Percentiles rank a stretch among this genome's conserved stretches.
These are phyloP conservation scores for Saccharomycopsis microspora DNA, from an alignment of 805 yeast species.

Conservation along the genomic window DNA sequence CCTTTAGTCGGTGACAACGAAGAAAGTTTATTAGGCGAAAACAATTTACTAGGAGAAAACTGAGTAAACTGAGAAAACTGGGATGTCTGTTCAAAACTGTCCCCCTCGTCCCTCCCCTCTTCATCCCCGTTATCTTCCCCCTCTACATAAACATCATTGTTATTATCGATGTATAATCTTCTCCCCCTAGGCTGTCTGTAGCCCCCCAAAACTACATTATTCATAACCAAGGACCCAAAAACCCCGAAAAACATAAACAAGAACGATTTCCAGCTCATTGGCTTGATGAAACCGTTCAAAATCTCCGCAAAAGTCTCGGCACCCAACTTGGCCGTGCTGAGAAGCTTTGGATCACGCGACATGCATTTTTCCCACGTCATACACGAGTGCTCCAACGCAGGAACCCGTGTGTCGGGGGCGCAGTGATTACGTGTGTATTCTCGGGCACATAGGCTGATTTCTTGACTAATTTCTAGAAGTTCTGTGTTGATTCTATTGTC, in stretches of 20 bases:
- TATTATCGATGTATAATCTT: conserved; percentile 11
- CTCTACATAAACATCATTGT: neutral
- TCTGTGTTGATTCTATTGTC: conserved; percentile 55
- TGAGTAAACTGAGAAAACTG: too few species aligned
- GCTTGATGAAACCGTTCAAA: conserved; percentile 61
- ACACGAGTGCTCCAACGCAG: conserved; percentile 64
- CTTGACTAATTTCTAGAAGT: conserved; percentile 46
- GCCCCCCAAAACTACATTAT: conserved; percentile 17
- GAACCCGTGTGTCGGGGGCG: conserved; percentile 49
- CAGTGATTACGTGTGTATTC: conserved; percentile 70
- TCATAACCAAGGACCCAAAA: conserved; percentile 27
- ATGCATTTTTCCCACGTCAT: conserved; percentile 71
- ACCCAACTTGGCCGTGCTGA: conserved; percentile 60
- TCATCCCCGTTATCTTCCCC: neutral
- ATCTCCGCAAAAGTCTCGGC: conserved; percentile 81
- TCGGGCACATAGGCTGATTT: conserved; percentile 56
- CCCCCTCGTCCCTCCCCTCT: too few species aligned
- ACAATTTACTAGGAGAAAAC: too few species aligned
- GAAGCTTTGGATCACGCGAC: conserved; percentile 58
- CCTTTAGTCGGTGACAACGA: too few species aligned
- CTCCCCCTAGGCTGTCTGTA: conserved; percentile 20
- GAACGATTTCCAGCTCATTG: conserved; percentile 62
- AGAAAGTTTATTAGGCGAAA: too few species aligned
- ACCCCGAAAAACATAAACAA: conserved; percentile 33
- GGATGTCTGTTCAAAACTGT: too few species aligned